A percentile compares a stretch with the other conserved stretches of the same genome.
Evolutionary conservation across 495 filamentous ascomycete genomes (phyloP).

Genomic region (Podospora tetraspora): DNA sequence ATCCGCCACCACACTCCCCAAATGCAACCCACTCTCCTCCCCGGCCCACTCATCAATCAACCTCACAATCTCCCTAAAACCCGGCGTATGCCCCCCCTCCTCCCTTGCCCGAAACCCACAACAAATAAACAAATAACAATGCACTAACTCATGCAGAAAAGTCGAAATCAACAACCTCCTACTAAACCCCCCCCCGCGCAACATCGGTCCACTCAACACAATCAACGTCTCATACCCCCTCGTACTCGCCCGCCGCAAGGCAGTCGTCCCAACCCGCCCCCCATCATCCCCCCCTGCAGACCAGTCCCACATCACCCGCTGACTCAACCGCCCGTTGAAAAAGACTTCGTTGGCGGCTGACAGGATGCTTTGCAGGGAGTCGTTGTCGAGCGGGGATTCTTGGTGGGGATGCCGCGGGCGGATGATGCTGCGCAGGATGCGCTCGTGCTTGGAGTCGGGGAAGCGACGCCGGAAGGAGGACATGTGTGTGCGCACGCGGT

Average conservation of each 20-base stretch:
- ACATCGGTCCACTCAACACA: conserved; percentile 47
- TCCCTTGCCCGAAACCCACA: conserved; percentile 46
- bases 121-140: conserved; percentile 52
- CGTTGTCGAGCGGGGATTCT: conserved; percentile 45
- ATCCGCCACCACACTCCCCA: conserved; percentile 50
- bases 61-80: conserved; percentile 46
- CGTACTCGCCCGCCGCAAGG: conserved; percentile 36
- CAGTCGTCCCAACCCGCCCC: conserved; percentile 50
- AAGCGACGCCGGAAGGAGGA: conserved; percentile 36
- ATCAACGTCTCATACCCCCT: conserved; percentile 52
- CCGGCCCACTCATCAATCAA: conserved; percentile 52
- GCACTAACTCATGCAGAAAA: conserved; percentile 54
- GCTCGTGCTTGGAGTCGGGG: conserved; percentile 45
- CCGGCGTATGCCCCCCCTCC: conserved; percentile 49
- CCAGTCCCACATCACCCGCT: conserved; percentile 52
- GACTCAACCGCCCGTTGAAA: conserved; percentile 45
- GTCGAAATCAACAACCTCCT: conserved; percentile 50
- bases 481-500: conserved; percentile 38
- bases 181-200: conserved; percentile 43
- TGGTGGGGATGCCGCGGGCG: conserved; percentile 33
- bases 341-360: conserved; percentile 50
- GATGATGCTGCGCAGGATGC: conserved; percentile 46
- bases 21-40: conserved; percentile 37
- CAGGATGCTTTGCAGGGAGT: conserved; percentile 46
- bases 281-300: conserved; percentile 33